Base-by-base conservation (phyloP, 345 rosid species). In the Gossypium raimondii region DNA sequence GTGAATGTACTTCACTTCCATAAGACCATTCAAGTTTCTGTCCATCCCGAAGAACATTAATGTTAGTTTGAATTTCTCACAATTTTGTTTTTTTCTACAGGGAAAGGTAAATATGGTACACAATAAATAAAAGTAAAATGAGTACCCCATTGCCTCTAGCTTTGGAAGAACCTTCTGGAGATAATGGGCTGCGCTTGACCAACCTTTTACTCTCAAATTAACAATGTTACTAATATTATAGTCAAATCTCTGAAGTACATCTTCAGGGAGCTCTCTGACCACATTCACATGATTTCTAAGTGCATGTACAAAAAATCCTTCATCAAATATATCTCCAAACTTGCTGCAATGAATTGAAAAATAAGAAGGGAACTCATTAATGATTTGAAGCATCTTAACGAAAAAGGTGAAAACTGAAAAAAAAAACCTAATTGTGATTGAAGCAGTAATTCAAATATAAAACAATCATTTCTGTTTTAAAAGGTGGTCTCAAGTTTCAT, bases 261-360 rank as follows among this genome's bases (percentile, higher is more conserved):
- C 99, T 66, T 69, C 84, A 67, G 97, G 99, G 75, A 93, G 96
- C 76, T 86, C 88, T 74, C 84, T 88, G 80, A 90, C 89, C 34
- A 95, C 89, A 60, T 83, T 85, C 67, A 95, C 97, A 61, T 89
- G 86, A 83, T 90, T 89, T 84, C 84, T 82, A 74, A 95, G 96
- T 2, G 90, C 77, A 74, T 83, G 77, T 60, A 93, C 89, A 81
- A 95, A 95, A 86, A 89, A 93, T 74, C 87, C 97, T 84, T 95
- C 98, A 75, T 95, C 98, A 79, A 95, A 95, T 74, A 95, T 95
- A 62, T 91, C 97, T 43, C 96, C 91, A 74, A 95, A 95, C 71
- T 92, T 88, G 86, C 98, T 94, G 94, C 78, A 74, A 74, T 63
- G 71, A 73, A 79, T 43, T 58, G 11, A 76, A 71, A 81, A 52